phyloP scores from a whole-genome alignment of 2,329 filamentous ascomycete genomes.

The Fusarium sp. region DNA sequence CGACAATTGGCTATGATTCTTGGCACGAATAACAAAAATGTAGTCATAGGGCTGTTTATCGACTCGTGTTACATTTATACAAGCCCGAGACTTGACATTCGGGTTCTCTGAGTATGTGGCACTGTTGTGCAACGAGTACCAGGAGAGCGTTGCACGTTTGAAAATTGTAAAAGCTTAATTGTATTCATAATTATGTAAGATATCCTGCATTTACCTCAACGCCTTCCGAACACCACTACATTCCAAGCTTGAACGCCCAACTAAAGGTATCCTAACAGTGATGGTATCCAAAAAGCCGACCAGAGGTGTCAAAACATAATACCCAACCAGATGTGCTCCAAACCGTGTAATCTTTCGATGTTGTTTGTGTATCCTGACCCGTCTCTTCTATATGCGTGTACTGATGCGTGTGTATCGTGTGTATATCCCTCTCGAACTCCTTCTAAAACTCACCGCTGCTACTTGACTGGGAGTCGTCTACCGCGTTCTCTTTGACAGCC shows the following conservation, averaged over 20 bases:
- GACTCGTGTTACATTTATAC: no score
- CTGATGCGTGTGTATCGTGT: conserved; percentile 28
- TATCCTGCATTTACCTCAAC: conserved; percentile 4
- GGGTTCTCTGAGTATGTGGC: no score
- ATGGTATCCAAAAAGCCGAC: conserved; percentile 1
- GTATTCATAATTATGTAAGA: neutral
- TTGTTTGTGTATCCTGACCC: neutral
- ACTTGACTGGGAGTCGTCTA: conserved; percentile 44
- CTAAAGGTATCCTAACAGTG: conserved; percentile 6
- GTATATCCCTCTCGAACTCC: neutral
- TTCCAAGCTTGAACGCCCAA: conserved; percentile 5
- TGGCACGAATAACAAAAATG: no score
- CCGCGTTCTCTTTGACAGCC: conserved; percentile 6
- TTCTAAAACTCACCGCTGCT: conserved; percentile 37
- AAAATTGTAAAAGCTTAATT: no score
- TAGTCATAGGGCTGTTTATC: no score
- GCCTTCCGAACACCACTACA: conserved; percentile 6
- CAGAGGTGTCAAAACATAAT: conserved; percentile 10
- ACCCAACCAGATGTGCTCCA: neutral
- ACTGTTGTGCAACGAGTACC: no score
- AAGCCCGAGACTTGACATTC: no score
- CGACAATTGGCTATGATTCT: no score
- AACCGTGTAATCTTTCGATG: neutral
- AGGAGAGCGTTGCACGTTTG: no score
- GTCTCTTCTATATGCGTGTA: conserved; percentile 8